Percentiles rank a stretch among this genome's conserved stretches.
Evolutionary conservation across 192 early-diverging fungal genomes (phyloP).

Genomic region (Chytriomyces sp.): DNA sequence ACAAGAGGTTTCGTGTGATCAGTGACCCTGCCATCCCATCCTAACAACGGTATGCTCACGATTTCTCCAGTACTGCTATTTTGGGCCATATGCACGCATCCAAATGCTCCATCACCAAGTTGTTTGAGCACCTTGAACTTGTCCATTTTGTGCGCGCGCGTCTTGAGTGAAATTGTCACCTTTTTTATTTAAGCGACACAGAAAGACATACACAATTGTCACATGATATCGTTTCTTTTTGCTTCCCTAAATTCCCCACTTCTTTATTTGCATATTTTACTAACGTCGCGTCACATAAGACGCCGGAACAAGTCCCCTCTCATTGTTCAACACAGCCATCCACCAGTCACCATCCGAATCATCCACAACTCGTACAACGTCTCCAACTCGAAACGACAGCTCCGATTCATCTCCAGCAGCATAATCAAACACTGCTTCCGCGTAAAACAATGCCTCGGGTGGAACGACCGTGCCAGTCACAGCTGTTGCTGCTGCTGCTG

Average conservation of each 20-base stretch:
- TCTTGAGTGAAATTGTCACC: too few species aligned
- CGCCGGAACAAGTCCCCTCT: constrained; percentile 27
- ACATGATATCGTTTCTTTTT: too few species aligned
- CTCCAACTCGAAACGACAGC: constrained; percentile 87
- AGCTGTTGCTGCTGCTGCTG: background rate
- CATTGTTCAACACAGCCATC: constrained; percentile 8
- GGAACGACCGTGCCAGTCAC: background rate
- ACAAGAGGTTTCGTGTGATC: background rate
- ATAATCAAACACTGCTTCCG: constrained; percentile 92
- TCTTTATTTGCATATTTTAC: background rate
- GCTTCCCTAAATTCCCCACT: too few species aligned
- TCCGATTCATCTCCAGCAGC: constrained; percentile 80
- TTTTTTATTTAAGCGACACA: too few species aligned
- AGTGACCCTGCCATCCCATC: background rate
- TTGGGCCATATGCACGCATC: constrained; percentile 71
- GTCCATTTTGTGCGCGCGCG: constrained; percentile 35
- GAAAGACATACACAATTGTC: too few species aligned
- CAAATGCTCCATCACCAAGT: constrained; percentile 84
- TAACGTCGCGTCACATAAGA: constrained; percentile 20
- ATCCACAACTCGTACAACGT: constrained; percentile 83
- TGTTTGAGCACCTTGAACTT: constrained; percentile 71
- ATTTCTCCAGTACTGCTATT: constrained; percentile 66
- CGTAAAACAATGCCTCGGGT: constrained; percentile 38
- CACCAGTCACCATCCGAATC: constrained; percentile 40
- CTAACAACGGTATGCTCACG: constrained; percentile 50